These are phyloP conservation scores for Lactarius indigo DNA, from an alignment of 768 basidiomycete species.

Conservation along the genomic window DNA sequence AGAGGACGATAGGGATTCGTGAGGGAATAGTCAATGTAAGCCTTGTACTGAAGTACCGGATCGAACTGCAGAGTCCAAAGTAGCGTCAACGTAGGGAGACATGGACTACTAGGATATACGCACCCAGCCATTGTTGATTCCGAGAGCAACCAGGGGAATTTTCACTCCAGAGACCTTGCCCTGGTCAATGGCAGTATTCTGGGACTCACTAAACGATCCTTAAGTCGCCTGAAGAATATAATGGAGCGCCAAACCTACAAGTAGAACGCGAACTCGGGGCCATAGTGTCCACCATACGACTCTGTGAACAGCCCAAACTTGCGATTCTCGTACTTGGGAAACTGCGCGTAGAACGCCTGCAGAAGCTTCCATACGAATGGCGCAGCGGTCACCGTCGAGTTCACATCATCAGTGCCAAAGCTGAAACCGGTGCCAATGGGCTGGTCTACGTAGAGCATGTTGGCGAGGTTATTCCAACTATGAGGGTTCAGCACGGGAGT, in stretches of 20 bases:
- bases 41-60: conserved; percentile 44
- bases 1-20: conserved; percentile 35
- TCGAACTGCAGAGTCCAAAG: background rate
- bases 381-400: background rate
- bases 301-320: conserved; percentile 52
- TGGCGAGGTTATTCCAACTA: conserved; percentile 18
- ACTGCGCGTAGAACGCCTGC: conserved; percentile 30
- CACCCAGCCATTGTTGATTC: background rate
- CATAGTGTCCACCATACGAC: conserved; percentile 35
- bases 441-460: conserved; percentile 24
- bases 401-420: background rate
- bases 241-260: background rate
- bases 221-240: background rate
- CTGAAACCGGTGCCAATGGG: conserved; percentile 2
- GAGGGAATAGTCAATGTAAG: conserved; percentile 45
- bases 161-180: conserved; percentile 38
- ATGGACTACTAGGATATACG: conserved; percentile 47
- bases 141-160: conserved; percentile 39
- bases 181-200: conserved; percentile 48
- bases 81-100: conserved; percentile 24
- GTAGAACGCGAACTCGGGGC: conserved; percentile 23
- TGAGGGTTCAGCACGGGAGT: conserved; percentile 11
- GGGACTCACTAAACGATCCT: conserved; percentile 36
- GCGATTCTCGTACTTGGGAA: conserved; percentile 37
- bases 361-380: background rate